These are phyloP conservation scores for Coemansia sp. DNA, from an alignment of 192 early-diverging fungal species.

Conservation along the genomic window DNA sequence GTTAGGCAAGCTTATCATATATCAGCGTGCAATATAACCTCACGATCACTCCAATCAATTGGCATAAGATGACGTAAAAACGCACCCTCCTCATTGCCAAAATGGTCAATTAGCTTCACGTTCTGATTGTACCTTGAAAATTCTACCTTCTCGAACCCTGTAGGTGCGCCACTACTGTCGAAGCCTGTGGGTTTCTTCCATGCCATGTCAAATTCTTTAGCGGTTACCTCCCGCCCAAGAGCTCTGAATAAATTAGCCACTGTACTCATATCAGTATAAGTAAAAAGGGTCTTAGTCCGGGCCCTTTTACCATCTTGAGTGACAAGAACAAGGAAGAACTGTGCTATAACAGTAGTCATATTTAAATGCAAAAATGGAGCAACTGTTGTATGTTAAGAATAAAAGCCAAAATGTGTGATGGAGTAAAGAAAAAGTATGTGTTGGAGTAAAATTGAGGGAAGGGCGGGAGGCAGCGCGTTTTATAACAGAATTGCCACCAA, in stretches of 20 bases:
- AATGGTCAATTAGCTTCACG: neutral
- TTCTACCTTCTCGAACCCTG: neutral
- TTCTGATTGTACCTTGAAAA: neutral
- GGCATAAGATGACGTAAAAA: no score
- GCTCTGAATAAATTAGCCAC: neutral
- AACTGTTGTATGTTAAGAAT: neutral
- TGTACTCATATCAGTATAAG: neutral
- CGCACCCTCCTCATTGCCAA: neutral
- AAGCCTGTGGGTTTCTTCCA: neutral
- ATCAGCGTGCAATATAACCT: no score
- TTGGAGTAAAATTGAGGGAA: neutral
- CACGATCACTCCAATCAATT: no score
- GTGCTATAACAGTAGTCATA: neutral
- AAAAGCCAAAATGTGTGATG: neutral
- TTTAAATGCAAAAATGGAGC: neutral
- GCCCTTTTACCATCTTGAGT: neutral
- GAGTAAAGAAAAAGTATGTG: neutral
- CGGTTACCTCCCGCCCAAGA: neutral
- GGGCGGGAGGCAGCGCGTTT: neutral
- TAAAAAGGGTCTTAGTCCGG: neutral
- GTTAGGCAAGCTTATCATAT: no score
- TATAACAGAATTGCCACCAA: neutral
- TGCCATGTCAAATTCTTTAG: neutral
- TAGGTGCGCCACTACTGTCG: neutral
- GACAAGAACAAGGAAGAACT: neutral